These are phyloP conservation scores for Curvularia hawaiiensis DNA, from an alignment of 2,329 filamentous ascomycete genomes.

Conservation along the genomic window DNA sequence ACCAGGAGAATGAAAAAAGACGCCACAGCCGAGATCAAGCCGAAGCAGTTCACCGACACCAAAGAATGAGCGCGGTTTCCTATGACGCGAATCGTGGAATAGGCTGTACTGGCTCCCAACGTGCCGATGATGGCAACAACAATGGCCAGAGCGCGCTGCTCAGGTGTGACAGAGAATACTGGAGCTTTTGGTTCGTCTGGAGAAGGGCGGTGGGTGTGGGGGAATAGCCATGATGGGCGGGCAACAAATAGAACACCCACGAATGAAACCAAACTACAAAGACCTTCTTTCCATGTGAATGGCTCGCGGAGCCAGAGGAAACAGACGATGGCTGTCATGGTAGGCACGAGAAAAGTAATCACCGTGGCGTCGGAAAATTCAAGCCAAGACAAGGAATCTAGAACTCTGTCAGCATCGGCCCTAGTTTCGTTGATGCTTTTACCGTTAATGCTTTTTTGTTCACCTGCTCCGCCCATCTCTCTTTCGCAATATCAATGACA, in stretches of 20 bases:
- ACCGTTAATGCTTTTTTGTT: not conserved
- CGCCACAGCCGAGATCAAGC: conserved; percentile 68
- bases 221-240: conserved; percentile 65
- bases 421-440: not conserved
- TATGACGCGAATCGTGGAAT: conserved; percentile 76
- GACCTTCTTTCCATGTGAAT: conserved; percentile 75
- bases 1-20: conserved; percentile 62
- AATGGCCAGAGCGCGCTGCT: conserved; percentile 71
- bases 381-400: conserved; percentile 72
- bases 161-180: conserved; percentile 51
- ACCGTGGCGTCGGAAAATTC: conserved; percentile 85
- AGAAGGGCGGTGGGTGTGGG: conserved; percentile 21
- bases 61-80: conserved; percentile 74
- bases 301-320: conserved; percentile 74
- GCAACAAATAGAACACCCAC: conserved; percentile 81
- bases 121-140: conserved; percentile 74
- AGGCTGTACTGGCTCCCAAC: conserved; percentile 72
- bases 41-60: conserved; percentile 74
- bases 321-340: conserved; percentile 78
- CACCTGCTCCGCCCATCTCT: not conserved
- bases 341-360: conserved; percentile 81
- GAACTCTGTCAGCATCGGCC: not conserved
- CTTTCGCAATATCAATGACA: not conserved
- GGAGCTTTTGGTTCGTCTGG: conserved; percentile 31
- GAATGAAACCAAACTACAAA: conserved; percentile 75